phyloP scores from a whole-genome alignment of 1,284 basidiomycete species.

The Apiotrichum siamense region DNA sequence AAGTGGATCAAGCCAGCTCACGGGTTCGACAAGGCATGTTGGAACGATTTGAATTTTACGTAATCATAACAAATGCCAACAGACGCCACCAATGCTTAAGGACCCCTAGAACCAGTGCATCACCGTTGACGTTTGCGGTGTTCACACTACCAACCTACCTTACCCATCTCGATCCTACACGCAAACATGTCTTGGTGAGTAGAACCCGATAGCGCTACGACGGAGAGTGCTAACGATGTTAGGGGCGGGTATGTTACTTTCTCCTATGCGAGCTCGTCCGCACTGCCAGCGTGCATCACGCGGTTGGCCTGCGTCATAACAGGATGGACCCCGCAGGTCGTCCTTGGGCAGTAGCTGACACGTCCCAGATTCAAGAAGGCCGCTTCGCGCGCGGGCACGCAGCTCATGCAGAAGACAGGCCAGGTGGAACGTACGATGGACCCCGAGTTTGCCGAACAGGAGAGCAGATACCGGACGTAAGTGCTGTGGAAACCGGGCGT shows the following conservation, averaged over 20 bases:
- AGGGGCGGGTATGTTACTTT: background rate
- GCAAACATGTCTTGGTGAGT: background rate
- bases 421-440: constrained; percentile 95
- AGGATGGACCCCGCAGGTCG: background rate
- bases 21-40: no score
- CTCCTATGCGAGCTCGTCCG: background rate
- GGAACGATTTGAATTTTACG: no score
- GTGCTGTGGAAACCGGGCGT: constrained; percentile 44
- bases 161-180: no score
- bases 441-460: constrained; percentile 86
- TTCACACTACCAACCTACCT: no score
- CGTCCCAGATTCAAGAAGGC: constrained; percentile 86
- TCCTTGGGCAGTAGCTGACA: no score
- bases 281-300: background rate
- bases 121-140: background rate
- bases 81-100: no score
- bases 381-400: constrained; percentile 85
- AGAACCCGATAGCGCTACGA: background rate
- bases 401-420: constrained; percentile 92
- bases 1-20: no score
- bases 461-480: constrained; percentile 80
- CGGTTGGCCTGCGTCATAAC: background rate
- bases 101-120: no score
- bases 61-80: no score
- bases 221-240: background rate